A percentile compares a stretch with the other conserved stretches of the same genome.
These are phyloP conservation scores for Fulvia fulva DNA, from an alignment of 2,329 filamentous ascomycete genomes.

Conservation along the genomic window DNA sequence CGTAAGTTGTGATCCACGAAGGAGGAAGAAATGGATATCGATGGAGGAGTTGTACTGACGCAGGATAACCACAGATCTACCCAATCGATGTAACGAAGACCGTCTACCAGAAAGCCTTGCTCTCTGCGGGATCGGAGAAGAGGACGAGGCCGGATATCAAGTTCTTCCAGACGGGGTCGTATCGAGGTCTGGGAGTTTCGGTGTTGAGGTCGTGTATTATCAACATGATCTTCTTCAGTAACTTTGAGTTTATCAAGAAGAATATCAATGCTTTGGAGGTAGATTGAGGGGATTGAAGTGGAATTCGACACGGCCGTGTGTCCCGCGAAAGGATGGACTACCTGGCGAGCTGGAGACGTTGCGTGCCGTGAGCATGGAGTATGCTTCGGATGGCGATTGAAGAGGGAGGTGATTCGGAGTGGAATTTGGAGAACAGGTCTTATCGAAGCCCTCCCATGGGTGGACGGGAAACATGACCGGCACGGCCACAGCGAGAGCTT, in stretches of 20 bases:
- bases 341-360: no score
- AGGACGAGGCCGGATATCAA: slow-evolving; percentile 61
- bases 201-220: slow-evolving; percentile 78
- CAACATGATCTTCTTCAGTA: slow-evolving; percentile 87
- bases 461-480: no score
- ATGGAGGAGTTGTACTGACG: not conserved
- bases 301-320: no score
- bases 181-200: slow-evolving; percentile 77
- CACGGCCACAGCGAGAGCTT: no score
- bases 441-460: no score
- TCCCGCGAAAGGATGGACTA: no score
- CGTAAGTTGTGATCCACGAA: slow-evolving; percentile 51
- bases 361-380: no score
- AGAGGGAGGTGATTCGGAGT: not conserved
- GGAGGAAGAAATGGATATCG: no score
- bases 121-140: slow-evolving; percentile 59
- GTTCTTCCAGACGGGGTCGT: slow-evolving; percentile 74
- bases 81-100: slow-evolving; percentile 78
- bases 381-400: not conserved
- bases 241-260: slow-evolving; percentile 76
- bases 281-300: not conserved
- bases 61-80: slow-evolving; percentile 42
- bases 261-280: slow-evolving; percentile 41
- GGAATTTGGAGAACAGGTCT: not conserved
- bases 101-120: slow-evolving; percentile 77